Conservation (phyloP, 177 flowering plant species). For the Vitis hybrid region DNA sequence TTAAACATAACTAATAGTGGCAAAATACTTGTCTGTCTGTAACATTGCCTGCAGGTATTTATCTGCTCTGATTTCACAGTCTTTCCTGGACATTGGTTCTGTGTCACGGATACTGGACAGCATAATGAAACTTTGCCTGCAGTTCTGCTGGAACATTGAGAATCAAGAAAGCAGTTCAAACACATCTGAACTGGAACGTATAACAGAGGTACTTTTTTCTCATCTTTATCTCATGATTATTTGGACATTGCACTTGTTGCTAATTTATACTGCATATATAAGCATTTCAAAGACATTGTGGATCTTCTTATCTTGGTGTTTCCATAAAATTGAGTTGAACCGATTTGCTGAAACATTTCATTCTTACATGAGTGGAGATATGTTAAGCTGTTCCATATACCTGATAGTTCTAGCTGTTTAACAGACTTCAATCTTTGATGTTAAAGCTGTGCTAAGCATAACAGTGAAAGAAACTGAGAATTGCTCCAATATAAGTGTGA, state of each 20-base stretch:
- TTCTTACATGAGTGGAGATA: no score
- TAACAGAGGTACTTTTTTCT: constrained; percentile 66
- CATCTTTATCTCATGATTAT: neutral
- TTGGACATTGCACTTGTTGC: neutral
- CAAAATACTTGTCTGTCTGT: constrained; percentile 3
- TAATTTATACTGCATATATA: no score
- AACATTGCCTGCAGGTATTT: constrained; percentile 62
- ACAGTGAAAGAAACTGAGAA: no score
- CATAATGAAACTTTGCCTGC: constrained; percentile 93
- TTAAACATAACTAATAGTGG: neutral
- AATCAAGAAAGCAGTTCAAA: constrained; percentile 56
- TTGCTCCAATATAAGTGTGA: no score
- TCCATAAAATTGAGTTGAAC: no score
- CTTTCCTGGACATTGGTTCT: constrained; percentile 96
- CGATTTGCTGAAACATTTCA: no score
- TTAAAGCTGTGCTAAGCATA: no score
- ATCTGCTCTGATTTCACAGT: constrained; percentile 93
- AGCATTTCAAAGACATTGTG: no score
- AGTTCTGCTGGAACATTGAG: constrained; percentile 93
- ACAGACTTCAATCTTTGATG: no score
- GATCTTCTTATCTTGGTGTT: no score
- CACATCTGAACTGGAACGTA: constrained; percentile 68
- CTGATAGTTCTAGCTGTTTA: no score
- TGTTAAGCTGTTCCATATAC: no score
- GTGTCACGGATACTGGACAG: constrained; percentile 93